phyloP scores from a whole-genome alignment of 169 alveolate genomes.

The Sarcocystis neurona region DNA sequence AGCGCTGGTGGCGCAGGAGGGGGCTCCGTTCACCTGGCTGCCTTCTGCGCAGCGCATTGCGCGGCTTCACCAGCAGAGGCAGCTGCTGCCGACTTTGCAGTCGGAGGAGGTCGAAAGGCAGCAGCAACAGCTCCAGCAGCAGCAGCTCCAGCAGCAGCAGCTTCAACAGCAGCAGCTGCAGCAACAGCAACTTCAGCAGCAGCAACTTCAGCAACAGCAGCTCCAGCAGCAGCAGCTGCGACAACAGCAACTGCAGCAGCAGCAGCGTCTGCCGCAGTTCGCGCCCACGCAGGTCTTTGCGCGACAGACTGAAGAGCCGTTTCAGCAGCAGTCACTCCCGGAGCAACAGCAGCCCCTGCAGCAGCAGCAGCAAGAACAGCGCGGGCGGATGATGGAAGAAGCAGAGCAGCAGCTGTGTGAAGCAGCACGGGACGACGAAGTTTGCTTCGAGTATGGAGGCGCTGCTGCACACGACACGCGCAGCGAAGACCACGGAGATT shows the following conservation, averaged over 20 bases:
- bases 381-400: background rate
- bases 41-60: constrained; percentile 24
- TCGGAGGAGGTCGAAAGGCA: background rate
- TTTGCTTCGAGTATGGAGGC: background rate
- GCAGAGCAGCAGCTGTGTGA: background rate
- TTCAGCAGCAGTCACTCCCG: too few species aligned
- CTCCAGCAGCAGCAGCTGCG: too few species aligned
- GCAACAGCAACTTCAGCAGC: too few species aligned
- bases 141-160: constrained; percentile 4
- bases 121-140: too few species aligned
- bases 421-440: background rate
- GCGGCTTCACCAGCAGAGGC: constrained; percentile 3
- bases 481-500: background rate
- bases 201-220: too few species aligned
- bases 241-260: too few species aligned
- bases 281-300: too few species aligned
- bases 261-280: too few species aligned
- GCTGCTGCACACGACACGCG: background rate
- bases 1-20: background rate
- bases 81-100: background rate
- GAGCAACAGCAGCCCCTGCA: constrained; percentile 1
- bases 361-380: background rate
- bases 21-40: constrained; percentile 15
- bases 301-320: too few species aligned
- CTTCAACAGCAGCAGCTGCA: constrained; percentile 26